Base-by-base conservation (phyloP, 2,329 filamentous ascomycete species). In the Fusarium anguioides region DNA sequence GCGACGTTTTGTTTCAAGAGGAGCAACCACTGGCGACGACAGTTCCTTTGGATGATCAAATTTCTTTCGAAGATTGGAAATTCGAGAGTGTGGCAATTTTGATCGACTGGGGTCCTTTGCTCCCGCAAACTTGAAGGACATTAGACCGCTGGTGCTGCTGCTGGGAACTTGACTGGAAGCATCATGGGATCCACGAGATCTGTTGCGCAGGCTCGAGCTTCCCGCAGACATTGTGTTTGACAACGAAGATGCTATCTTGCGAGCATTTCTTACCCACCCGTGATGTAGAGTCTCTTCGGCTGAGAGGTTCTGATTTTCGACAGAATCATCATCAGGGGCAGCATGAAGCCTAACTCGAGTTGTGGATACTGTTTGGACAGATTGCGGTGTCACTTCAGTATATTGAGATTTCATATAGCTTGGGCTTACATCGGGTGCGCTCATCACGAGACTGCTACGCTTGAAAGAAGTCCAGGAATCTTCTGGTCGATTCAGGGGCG, bases 171-270 rank as follows among this genome's bases (percentile, higher is more conserved):
- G 49, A 6, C 31, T 48, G 8, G 45, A 46, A 20, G 26, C 21
- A 12, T 54, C 47, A 12, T 35, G 57, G 8, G 45, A 52, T 44
- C 29, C 48, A 10, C 40, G 46, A 14, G 48, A 50, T 17, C 41
- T 48, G 8, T 42, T 53, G 24, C 45, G 46, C 8, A 37, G 18
- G 14, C 24, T 55, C 39, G 47, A 31, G 8, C 42, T 54, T 33
- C 52, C 52, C 5, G 17, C 49, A 18, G 63, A 58, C 11, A 48
- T 42, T 20, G 70, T 63, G 11, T 65, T 64, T 17, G 70, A 66
- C 18, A 72, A 41, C 6, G 70, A 68, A 46, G 61, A 70, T 23
- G 68, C 70, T 57, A 72, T 72, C 27, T 69, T 73, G 35, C 48
- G 64, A 53, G 70, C 70, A 47, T 70, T 72, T 31, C 64, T 51